A percentile compares a stretch with the other conserved stretches of the same genome.
phyloP scores from a whole-genome alignment of 2,329 filamentous ascomycete genomes.

The Aspergillus ochraceoroseus region DNA sequence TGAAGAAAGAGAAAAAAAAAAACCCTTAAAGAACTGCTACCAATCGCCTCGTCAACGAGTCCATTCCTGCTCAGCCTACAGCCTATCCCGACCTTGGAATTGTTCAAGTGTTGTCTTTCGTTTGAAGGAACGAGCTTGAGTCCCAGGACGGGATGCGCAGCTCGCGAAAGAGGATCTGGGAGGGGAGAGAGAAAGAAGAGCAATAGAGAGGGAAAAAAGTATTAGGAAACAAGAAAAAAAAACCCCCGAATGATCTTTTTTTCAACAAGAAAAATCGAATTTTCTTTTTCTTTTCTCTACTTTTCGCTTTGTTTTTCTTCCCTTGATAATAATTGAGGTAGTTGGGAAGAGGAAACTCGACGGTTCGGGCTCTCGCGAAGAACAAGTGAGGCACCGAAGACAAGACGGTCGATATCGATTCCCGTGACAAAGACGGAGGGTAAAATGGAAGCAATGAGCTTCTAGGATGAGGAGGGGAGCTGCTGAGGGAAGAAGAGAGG shows the following conservation, averaged over 20 bases:
- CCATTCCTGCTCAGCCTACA: constrained; percentile 35
- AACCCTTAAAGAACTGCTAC: constrained; percentile 27
- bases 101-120: constrained; percentile 2
- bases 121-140: constrained; percentile 4
- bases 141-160: constrained; percentile 1
- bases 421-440: constrained; percentile 11
- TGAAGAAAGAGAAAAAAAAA: constrained; percentile 9
- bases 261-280: no score
- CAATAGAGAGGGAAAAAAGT: background rate
- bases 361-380: constrained; percentile 13
- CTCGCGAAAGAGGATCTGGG: constrained; percentile 1
- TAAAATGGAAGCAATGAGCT: no score
- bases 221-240: no score
- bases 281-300: no score
- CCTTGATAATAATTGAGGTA: background rate
- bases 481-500: no score
- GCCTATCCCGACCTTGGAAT: constrained; percentile 22
- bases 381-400: constrained; percentile 15
- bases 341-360: constrained; percentile 10
- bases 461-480: no score
- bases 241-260: no score
- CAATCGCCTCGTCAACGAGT: constrained; percentile 32
- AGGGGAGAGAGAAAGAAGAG: constrained; percentile 8
- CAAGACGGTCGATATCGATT: constrained; percentile 6
- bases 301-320: constrained; percentile 6